Evolutionary conservation across 176 grass and related monocot species (phyloP).

Genomic region (Oryza punctata): DNA sequence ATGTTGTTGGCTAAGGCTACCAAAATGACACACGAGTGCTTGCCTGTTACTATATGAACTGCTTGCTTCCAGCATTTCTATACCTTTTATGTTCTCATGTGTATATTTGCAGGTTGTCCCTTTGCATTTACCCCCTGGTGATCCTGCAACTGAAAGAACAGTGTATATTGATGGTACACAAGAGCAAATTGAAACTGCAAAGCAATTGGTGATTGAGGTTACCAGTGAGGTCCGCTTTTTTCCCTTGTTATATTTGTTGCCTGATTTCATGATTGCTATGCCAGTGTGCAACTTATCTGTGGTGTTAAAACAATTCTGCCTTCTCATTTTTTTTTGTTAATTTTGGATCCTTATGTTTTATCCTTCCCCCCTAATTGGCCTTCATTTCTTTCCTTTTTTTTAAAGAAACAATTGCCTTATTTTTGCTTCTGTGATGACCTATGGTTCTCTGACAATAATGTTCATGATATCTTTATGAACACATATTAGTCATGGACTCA

Average conservation of each 20-base stretch:
- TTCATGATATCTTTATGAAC: neutral
- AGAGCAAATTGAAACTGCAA: constrained; percentile 93
- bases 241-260: constrained; percentile 21
- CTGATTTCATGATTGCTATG: constrained; percentile 26
- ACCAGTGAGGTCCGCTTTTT: constrained; percentile 76
- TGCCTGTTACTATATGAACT: neutral
- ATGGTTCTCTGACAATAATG: neutral
- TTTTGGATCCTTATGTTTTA: constrained; percentile 16
- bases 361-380: neutral
- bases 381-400: neutral
- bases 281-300: constrained; percentile 23
- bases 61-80: neutral
- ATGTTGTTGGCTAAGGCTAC: neutral
- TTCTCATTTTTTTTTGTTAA: constrained; percentile 31
- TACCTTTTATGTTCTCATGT: constrained; percentile 18
- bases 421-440: constrained; percentile 17
- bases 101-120: constrained; percentile 73
- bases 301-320: constrained; percentile 19
- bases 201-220: constrained; percentile 91
- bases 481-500: neutral
- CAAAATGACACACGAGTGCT: neutral
- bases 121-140: constrained; percentile 87
- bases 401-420: neutral
- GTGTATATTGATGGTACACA: constrained; percentile 84
- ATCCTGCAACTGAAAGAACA: constrained; percentile 84